Evolutionary conservation across 2,329 filamentous ascomycete genomes (phyloP).

Genomic region (Tolypocladium paradoxum): DNA sequence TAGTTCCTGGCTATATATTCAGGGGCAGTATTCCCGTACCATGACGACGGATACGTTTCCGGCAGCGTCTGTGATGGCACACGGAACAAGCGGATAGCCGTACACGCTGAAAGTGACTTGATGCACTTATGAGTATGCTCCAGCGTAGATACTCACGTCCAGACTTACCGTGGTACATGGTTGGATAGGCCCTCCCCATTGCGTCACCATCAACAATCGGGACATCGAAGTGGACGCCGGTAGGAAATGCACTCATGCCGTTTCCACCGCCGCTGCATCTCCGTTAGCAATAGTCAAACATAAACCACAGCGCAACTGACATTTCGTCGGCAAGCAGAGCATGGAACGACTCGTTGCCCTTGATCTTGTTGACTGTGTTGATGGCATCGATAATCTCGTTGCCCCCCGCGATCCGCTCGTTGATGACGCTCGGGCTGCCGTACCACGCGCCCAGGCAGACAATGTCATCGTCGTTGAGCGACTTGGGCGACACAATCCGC

Average conservation of each 20-base stretch:
- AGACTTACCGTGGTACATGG: slow-evolving; percentile 21
- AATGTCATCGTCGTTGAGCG: slow-evolving; percentile 24
- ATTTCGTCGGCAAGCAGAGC: slow-evolving; percentile 27
- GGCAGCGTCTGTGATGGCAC: slow-evolving; percentile 24
- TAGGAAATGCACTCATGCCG: slow-evolving; percentile 23
- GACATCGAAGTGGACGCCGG: slow-evolving; percentile 22
- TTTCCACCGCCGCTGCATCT: slow-evolving; percentile 24
- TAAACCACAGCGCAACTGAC: slow-evolving; percentile 11
- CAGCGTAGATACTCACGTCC: too few relatives aligned
- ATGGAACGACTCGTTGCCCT: slow-evolving; percentile 19
- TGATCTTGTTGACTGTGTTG: slow-evolving; percentile 21
- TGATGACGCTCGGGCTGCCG: slow-evolving; percentile 30
- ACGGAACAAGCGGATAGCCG: slow-evolving; percentile 23
- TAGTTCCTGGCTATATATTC: not conserved
- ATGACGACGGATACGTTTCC: slow-evolving; percentile 24
- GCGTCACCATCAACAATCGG: slow-evolving; percentile 26
- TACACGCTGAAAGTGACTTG: slow-evolving; percentile 27
- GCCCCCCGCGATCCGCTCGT: slow-evolving; percentile 24
- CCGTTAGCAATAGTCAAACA: not conserved
- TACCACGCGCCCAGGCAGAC: slow-evolving; percentile 34
- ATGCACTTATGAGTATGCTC: not conserved
- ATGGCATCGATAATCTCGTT: slow-evolving; percentile 26
- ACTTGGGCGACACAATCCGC: slow-evolving; percentile 26
- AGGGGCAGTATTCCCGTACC: slow-evolving; percentile 5
- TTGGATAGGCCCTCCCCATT: slow-evolving; percentile 28